A percentile compares a stretch with the other conserved stretches of the same genome.
Conservation (phyloP, 495 filamentous ascomycete genomes). For the Penicillium egyptiacum region DNA sequence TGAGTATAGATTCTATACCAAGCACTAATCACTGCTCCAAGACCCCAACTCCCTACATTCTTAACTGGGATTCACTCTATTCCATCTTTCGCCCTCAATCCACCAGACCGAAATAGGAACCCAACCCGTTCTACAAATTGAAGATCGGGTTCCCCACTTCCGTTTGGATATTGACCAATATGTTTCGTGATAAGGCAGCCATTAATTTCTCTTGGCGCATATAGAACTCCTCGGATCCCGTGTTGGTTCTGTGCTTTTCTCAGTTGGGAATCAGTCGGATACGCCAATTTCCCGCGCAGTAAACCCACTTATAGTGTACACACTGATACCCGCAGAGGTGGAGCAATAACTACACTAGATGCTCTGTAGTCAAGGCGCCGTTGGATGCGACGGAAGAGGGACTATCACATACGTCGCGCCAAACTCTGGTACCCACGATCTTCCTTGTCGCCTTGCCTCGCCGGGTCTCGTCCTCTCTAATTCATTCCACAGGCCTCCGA, state of each 20-base stretch:
- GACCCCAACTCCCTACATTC: not conserved
- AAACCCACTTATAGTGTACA: not conserved
- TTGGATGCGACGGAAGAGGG: constrained; percentile 2
- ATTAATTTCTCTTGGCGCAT: not conserved
- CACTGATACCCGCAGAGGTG: not conserved
- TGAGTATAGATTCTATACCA: not conserved
- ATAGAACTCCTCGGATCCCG: not conserved
- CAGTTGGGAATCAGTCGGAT: not conserved
- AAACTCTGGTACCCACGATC: constrained; percentile 5
- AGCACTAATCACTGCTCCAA: not conserved
- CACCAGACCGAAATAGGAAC: not conserved
- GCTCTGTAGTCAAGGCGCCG: not conserved
- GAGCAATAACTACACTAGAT: not conserved
- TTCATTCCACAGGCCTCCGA: not conserved
- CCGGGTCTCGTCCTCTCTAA: not conserved
- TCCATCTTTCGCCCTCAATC: not conserved
- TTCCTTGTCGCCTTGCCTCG: not conserved
- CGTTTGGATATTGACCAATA: not conserved
- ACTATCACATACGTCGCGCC: not conserved
- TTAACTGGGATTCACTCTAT: not conserved
- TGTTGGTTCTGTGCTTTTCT: not conserved
- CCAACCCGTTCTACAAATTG: not conserved
- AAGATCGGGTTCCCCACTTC: not conserved
- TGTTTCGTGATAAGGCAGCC: not conserved
- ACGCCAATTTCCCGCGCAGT: not conserved